Base-by-base conservation (phyloP, 495 filamentous ascomycete species). In the Xanthoparmelia taractica region DNA sequence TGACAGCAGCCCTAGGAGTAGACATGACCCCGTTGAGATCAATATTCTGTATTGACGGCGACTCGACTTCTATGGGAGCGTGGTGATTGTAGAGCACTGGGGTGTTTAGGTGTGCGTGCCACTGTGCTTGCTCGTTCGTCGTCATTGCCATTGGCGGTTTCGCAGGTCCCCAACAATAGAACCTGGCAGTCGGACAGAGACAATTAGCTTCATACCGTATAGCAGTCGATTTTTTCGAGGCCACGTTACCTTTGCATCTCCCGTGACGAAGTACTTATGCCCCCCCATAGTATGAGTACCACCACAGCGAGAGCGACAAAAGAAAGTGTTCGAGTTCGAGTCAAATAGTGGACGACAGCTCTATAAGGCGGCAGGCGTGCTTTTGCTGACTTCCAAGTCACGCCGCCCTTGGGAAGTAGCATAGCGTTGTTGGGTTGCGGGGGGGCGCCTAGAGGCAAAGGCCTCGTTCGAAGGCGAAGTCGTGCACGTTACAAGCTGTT, bases 41-140 rank as follows among this genome's bases (percentile, higher is more conserved):
- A 69, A 97, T 79, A 58, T 83, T 81, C 48, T 80, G 65, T 76
- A 97, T 94, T n/a, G 84, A 86, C 36, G 81, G 82, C 56, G 84
- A 84, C 74, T 96, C 93, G 72, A 96, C 79, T 72, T 87, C 85
- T 66, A 95, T 79, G 48, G 94, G 89, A 65, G 86, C 84, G 75
- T 97, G 95, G 75, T 89, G 90, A 75, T 98, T 98, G 82, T 94
- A 96, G 66, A 96, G 83, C 63, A 97, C 89, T 43, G 94, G 94
- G 12, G 94, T 97, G 65, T 91, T 85, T 58, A 91, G 77, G 72
- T 96, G 92, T 60, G 85, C 83, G 65, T 89, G 87, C 94, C 94
- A 98, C 63, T 87, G 83, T 55, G 84, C 84, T 75, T 95, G 88
- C 71, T 97, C 94, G 69, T 96, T 96, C 31, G 87, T 76, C 38